These are phyloP conservation scores for Trametes pubescens DNA, from an alignment of 1,284 basidiomycete genomes.

Conservation along the genomic window DNA sequence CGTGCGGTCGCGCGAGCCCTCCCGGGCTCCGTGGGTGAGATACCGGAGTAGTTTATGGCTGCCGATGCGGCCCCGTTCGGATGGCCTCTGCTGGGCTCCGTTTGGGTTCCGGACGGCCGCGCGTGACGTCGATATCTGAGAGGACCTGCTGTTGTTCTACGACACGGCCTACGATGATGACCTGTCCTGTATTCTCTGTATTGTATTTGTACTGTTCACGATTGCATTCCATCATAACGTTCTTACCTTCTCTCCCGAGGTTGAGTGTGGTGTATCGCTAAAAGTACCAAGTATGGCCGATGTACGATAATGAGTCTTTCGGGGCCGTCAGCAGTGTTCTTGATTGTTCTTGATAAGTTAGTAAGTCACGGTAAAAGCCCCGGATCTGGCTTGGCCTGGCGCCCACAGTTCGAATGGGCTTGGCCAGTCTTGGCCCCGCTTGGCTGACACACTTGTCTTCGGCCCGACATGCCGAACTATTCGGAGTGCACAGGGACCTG, in stretches of 20 bases:
- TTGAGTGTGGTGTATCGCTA: not conserved
- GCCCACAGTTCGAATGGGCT: too few species aligned
- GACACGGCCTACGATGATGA: constrained; percentile 9
- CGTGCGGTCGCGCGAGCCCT: not conserved
- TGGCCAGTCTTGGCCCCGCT: too few species aligned
- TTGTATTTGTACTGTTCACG: constrained; percentile 19
- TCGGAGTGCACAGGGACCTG: too few species aligned
- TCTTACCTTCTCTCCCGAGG: not conserved
- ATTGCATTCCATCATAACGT: not conserved
- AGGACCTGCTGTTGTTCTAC: not conserved
- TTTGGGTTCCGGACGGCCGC: not conserved
- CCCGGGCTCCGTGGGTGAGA: not conserved
- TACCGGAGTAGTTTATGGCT: not conserved
- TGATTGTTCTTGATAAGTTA: too few species aligned
- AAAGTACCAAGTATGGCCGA: too few species aligned
- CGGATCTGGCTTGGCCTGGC: too few species aligned
- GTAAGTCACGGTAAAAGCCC: too few species aligned
- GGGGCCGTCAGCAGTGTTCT: too few species aligned
- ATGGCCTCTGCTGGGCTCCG: not conserved
- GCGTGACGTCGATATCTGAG: not conserved
- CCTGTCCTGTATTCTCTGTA: constrained; percentile 7
- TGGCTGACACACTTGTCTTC: too few species aligned
- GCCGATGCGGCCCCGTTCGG: not conserved
- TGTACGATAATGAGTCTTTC: too few species aligned
- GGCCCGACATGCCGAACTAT: too few species aligned